phyloP scores from a whole-genome alignment of 2,329 filamentous ascomycete genomes.

The Pseudopyricularia cyperi region DNA sequence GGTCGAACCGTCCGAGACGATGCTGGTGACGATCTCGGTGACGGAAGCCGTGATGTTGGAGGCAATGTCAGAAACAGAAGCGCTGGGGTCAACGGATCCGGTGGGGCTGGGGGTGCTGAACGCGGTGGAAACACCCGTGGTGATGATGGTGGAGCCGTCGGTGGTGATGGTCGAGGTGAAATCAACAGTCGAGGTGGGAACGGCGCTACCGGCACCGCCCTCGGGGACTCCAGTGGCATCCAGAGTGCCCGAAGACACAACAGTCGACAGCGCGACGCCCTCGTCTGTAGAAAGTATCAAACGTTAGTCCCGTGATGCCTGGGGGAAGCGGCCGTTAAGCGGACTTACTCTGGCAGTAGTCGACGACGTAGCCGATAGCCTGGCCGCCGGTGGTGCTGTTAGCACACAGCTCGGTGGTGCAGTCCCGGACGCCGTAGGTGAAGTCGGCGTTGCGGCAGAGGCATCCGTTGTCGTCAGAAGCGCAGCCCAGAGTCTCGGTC shows the following conservation, averaged over 20 bases:
- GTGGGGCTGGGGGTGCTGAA: slow-evolving; percentile 4
- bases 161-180: neutral
- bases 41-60: slow-evolving; percentile 6
- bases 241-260: slow-evolving; percentile 7
- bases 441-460: slow-evolving; percentile 34
- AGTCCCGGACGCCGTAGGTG: slow-evolving; percentile 37
- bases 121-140: slow-evolving; percentile 2
- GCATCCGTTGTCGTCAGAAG: slow-evolving; percentile 24
- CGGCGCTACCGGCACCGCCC: neutral
- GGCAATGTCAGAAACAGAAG: slow-evolving; percentile 6
- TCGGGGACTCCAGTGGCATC: slow-evolving; percentile 9
- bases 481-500: slow-evolving; percentile 31
- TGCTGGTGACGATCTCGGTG: slow-evolving; percentile 20
- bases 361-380: slow-evolving; percentile 24
- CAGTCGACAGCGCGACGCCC: neutral
- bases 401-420: slow-evolving; percentile 29
- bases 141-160: neutral
- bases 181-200: neutral
- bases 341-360: slow-evolving; percentile 22
- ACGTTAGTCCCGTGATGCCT: neutral
- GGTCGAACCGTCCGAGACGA: slow-evolving; percentile 9
- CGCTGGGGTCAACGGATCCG: slow-evolving; percentile 3
- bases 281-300: neutral
- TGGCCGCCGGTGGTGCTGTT: slow-evolving; percentile 17
- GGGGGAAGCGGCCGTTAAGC: too few relatives aligned